Base-by-base conservation (phyloP, 441 rosid species). In the Brassica hybrid region DNA sequence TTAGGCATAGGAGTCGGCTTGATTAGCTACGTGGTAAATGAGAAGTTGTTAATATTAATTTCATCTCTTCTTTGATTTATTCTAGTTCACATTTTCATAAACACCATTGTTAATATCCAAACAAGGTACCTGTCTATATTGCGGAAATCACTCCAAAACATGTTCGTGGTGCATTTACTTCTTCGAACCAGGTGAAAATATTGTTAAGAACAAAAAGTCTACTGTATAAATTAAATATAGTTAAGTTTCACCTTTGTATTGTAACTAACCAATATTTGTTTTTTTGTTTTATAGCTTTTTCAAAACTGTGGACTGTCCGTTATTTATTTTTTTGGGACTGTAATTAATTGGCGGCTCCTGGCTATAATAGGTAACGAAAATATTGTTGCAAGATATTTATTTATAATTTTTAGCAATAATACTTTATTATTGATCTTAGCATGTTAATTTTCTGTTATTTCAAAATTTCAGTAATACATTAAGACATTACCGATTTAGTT, bases 131-230 rank as follows among this genome's bases (percentile, higher is more conserved):
- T 1, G 56, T 87, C 5, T 88, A 87, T 67, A 70, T 91, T 69
- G 88, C 91, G 38, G 94, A 92, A 84, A 86, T 92, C 62, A 74
- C 94, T 4, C 91, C 93, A 1, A 87, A 86, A 82, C 79, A 86
- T 59, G 74, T 86, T 63, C 86, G 92, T 32, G 97, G 97, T 65
- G 83, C 86, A 32, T 85, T 88, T 68, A 63, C 87, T 30, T 25
- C 86, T 21, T 78, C 85, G 34, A 75, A 68, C 74, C 80, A 62
- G 78, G 93, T 85, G 69, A 59, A 30, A 14, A n/a, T n/a, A n/a
- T 25, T 60, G 43, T 30, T 30, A 14, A 62, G 19, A 30, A 7
- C 19, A 30, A 60, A 59, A 50, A n/a, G 11, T 14, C 11, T 27
- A 60, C 11, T n/a, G 1, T 48, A 13, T 13, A 48, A 48, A n/a